Evolutionary conservation across 805 yeast genomes (phyloP), one percentile per base, ranked within the genome.

Genomic region (Hanseniaspora vineae): DNA sequence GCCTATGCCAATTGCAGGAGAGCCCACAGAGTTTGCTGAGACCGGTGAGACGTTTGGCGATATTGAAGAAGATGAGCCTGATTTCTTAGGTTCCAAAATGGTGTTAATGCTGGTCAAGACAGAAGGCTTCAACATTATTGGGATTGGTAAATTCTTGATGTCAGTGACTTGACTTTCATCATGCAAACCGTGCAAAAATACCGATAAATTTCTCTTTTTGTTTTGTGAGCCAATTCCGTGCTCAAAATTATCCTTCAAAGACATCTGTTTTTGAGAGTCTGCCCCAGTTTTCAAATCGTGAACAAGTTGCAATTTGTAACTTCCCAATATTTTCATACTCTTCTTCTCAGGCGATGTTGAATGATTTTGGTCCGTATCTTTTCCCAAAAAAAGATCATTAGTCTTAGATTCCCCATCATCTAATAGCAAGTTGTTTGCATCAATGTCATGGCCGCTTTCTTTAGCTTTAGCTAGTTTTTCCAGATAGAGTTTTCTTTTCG

Each of bases 161-260:
- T 60, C 57, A 2, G 51, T 48, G n/a, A 60, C 46, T 8, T 52
- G 44, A 0, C 54, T 51, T 44, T 61, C 66, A 45, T 57, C 58
- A 44, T 51, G 58, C 5, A 53, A 51, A 17, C 46, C 37, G 14
- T 5, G n/a, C 35, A 23, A 23, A 8, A 23, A 23, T 8, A 23
- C 29, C 8, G 29, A 23, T 23, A 23, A 8, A 8, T 23, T 23
- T 23, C 29, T 23, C 29, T 23, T 23, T 23, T 23, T 23, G 29
- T 23, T 23, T 23, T 23, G 29, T 23, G 29, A 23, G 29, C 29
- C 29, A 23, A 4, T 23, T 4, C 29, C 8, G 4, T 23, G 29
- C 8, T 23, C 29, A 23, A 8, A 23, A 8, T 4, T 23, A 4
- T 23, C 29, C 29, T 23, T 23, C 8, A 23, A 23, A 4, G 29